These are phyloP conservation scores for Erythrobasidium yunnanense DNA, from an alignment of 768 basidiomycete species.

Conservation along the genomic window DNA sequence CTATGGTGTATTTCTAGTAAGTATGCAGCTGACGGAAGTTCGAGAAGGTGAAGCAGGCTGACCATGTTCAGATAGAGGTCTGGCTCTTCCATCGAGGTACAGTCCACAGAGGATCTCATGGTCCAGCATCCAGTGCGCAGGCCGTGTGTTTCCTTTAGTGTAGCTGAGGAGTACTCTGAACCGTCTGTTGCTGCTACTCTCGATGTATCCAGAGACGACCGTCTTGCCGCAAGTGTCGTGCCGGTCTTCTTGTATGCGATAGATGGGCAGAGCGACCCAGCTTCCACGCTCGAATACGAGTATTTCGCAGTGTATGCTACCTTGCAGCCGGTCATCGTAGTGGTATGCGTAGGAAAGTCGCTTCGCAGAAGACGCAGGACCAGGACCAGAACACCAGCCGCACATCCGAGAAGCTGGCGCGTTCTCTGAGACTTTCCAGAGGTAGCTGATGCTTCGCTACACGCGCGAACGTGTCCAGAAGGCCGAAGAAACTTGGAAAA, in stretches of 20 bases:
- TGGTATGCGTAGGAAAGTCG: constrained; percentile 6
- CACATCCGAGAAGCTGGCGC: too few species aligned
- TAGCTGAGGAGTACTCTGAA: constrained; percentile 15
- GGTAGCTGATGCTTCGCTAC: too few species aligned
- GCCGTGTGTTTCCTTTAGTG: background rate
- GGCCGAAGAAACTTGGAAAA: too few species aligned
- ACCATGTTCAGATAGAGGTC: constrained; percentile 12
- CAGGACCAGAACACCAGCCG: too few species aligned
- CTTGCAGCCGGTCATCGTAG: background rate
- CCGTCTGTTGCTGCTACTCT: background rate
- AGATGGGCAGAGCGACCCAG: constrained; percentile 14
- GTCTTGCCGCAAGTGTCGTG: background rate
- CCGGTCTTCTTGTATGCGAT: background rate
- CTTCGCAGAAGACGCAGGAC: background rate
- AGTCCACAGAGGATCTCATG: background rate
- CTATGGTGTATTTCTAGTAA: background rate
- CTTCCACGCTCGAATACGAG: constrained; percentile 5
- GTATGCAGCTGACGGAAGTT: background rate
- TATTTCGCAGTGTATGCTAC: constrained; percentile 7
- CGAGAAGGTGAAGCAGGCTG: background rate
- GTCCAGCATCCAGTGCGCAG: background rate
- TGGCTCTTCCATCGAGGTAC: background rate
- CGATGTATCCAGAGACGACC: constrained; percentile 14
- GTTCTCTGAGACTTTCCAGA: too few species aligned
- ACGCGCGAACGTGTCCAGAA: too few species aligned